phyloP scores from a whole-genome alignment of 345 rosid species.

The Raphanus raphanistrum region DNA sequence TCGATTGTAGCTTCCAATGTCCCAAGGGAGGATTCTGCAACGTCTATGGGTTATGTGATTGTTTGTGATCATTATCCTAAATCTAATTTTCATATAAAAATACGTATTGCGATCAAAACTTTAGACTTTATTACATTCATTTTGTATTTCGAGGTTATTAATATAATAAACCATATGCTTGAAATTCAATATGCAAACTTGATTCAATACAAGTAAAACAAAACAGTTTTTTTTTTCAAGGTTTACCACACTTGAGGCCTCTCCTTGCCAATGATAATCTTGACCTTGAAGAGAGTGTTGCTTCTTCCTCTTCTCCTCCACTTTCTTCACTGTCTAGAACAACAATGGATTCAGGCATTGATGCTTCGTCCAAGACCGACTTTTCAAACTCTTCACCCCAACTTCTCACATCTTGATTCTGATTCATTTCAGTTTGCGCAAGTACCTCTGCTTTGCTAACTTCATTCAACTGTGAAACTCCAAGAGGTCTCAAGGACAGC shows the following conservation, averaged over 20 bases:
- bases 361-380: slow-evolving; percentile 37
- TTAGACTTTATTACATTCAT: background rate
- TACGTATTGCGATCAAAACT: background rate
- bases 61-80: background rate
- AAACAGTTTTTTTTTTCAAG: background rate
- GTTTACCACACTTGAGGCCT: slow-evolving; percentile 3
- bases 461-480: slow-evolving; percentile 30
- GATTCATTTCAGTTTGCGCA: slow-evolving; percentile 16
- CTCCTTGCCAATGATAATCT: slow-evolving; percentile 43
- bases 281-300: slow-evolving; percentile 28
- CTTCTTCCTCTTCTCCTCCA: slow-evolving; percentile 50
- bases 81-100: background rate
- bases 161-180: background rate
- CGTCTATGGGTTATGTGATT: background rate
- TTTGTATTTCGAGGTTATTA: background rate
- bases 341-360: slow-evolving; percentile 47
- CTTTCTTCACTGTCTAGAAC: slow-evolving; percentile 83
- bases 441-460: slow-evolving; percentile 6
- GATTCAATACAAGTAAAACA: background rate
- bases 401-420: slow-evolving; percentile 10
- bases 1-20: slow-evolving; percentile 4
- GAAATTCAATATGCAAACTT: background rate
- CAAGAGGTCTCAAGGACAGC: slow-evolving; percentile 40
- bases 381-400: slow-evolving; percentile 22
- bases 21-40: background rate